Evolutionary conservation across 306 rosid species (phyloP).

Genomic region (Rosa chinensis): DNA sequence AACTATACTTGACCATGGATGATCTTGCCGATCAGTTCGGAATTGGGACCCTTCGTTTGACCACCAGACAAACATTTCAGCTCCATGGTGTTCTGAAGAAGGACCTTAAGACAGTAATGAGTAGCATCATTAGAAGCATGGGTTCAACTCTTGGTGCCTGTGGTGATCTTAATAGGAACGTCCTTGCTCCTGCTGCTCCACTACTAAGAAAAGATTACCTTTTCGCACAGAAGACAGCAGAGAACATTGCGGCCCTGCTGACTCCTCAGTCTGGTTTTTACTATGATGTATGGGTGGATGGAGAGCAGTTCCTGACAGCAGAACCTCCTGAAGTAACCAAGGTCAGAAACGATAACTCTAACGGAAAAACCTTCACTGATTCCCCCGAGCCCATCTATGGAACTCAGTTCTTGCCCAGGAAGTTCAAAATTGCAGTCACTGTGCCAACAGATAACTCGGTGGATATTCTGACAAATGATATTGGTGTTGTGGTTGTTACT

Average conservation of each 20-base stretch:
- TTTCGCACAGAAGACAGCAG: conserved; percentile 92
- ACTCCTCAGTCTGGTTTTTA: conserved; percentile 98
- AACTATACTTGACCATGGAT: conserved; percentile 94
- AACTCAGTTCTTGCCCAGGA: conserved; percentile 94
- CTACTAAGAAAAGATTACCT: conserved; percentile 74
- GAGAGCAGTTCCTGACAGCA: conserved; percentile 72
- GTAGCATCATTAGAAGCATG: conserved; percentile 75
- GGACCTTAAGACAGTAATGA: conserved; percentile 86
- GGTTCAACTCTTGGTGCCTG: conserved; percentile 97
- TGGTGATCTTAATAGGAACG: conserved; percentile 93
- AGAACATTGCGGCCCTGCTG: conserved; percentile 78
- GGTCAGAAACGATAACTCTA: conserved; percentile 92
- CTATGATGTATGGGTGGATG: conserved; percentile 98
- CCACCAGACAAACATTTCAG: conserved; percentile 96
- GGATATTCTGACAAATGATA: conserved; percentile 87
- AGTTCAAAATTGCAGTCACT: conserved; percentile 94
- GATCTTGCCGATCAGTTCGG: conserved; percentile 99
- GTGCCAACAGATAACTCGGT: conserved; percentile 97
- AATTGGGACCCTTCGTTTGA: conserved; percentile 91
- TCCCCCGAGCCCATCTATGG: conserved; percentile 97
- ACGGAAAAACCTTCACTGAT: conserved; percentile 85
- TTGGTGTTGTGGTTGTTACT: conserved; percentile 80
- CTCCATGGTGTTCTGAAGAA: conserved; percentile 95
- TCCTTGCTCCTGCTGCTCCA: conserved; percentile 99
- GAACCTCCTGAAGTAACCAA: conserved; percentile 79